phyloP scores from a whole-genome alignment of 768 basidiomycete genomes.

The Trametes cubensis region DNA sequence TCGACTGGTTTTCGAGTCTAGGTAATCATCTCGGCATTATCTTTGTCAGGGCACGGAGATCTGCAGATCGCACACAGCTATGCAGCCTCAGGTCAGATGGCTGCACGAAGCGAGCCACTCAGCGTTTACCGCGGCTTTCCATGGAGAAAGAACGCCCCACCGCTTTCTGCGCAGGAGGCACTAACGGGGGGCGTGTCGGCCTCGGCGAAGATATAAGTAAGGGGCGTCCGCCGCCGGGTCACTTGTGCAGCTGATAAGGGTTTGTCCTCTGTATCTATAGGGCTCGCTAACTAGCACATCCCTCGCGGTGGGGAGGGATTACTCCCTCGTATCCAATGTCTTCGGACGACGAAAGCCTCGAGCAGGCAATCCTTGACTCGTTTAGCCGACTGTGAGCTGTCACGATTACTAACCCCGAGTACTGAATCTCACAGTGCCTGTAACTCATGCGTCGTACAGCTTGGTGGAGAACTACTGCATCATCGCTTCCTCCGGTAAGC shows the following conservation, averaged over 20 bases:
- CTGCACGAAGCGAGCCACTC: neutral
- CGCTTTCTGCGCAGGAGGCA: neutral
- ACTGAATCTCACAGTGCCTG: no score
- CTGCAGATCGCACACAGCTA: neutral
- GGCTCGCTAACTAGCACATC: neutral
- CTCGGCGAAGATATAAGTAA: neutral
- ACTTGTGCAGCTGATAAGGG: neutral
- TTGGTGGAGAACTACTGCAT: slow-evolving; percentile 17
- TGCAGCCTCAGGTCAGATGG: neutral
- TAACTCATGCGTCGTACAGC: neutral
- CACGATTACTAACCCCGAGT: no score
- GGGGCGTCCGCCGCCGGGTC: neutral
- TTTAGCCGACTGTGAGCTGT: slow-evolving; percentile 12
- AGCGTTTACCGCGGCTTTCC: neutral
- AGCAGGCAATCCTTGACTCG: slow-evolving; percentile 6
- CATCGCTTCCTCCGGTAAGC: slow-evolving; percentile 20
- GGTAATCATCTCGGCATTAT: neutral
- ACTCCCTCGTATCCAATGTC: neutral
- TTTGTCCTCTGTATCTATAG: neutral
- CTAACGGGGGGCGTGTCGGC: neutral
- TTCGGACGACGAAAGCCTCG: slow-evolving; percentile 2
- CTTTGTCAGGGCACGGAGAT: neutral
- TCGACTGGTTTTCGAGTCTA: no score
- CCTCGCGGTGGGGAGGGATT: no score
- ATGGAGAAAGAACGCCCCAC: neutral